Conservation (phyloP, 148 eudicot genomes). For the Cornus suecica region DNA sequence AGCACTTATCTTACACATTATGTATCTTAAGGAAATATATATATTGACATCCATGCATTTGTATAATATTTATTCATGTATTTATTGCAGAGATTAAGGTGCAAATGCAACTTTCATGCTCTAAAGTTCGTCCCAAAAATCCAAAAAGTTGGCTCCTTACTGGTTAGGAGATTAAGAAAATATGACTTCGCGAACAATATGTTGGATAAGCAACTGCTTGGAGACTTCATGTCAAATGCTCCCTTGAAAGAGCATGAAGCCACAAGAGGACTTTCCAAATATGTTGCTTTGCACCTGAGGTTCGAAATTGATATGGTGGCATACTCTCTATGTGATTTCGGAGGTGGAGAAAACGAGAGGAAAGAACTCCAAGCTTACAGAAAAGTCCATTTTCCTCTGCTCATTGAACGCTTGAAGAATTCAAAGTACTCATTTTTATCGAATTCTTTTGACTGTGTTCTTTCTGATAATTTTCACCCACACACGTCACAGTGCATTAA, state of each 20-base stretch:
- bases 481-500: background rate
- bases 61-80: background rate
- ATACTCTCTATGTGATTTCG: slow-evolving; percentile 90
- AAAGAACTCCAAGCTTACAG: slow-evolving; percentile 74
- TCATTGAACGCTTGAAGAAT: slow-evolving; percentile 62
- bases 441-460: background rate
- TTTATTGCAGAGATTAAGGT: slow-evolving; percentile 69
- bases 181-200: slow-evolving; percentile 31
- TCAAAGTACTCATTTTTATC: slow-evolving; percentile 33
- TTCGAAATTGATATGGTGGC: slow-evolving; percentile 98
- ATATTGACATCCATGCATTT: background rate
- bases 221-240: slow-evolving; percentile 43
- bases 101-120: slow-evolving; percentile 96
- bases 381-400: slow-evolving; percentile 78
- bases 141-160: slow-evolving; percentile 54
- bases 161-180: slow-evolving; percentile 69
- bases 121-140: slow-evolving; percentile 76
- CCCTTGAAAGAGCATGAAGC: slow-evolving; percentile 22
- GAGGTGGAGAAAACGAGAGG: slow-evolving; percentile 78
- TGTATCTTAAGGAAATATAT: background rate
- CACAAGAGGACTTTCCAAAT: slow-evolving; percentile 37
- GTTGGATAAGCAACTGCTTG: slow-evolving; percentile 73
- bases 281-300: slow-evolving; percentile 91
- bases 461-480: background rate
- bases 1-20: background rate